Evolutionary conservation across 2,329 filamentous ascomycete species (phyloP).

Genomic region (Trichoderma sp.): DNA sequence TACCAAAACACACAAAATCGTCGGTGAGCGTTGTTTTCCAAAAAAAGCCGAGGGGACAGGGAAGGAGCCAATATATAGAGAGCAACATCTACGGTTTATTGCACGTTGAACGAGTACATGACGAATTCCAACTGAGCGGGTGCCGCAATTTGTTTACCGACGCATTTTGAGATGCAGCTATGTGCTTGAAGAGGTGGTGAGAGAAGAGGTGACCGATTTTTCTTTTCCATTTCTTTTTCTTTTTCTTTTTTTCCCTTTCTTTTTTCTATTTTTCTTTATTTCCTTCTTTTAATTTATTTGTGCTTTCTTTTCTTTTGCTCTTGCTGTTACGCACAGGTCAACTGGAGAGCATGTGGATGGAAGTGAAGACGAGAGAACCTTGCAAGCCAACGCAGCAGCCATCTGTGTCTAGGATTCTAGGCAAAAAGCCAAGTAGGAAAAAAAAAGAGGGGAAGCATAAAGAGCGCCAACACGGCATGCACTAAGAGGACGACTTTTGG

Average conservation of each 20-base stretch:
- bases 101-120: constrained; percentile 14
- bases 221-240: not conserved
- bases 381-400: not conserved
- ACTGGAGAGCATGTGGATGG: not conserved
- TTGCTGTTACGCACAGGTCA: not conserved
- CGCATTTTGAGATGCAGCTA: not conserved
- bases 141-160: not conserved
- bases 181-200: not conserved
- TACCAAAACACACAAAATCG: not conserved
- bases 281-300: not conserved
- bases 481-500: not conserved
- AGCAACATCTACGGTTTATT: constrained; percentile 17
- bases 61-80: constrained; percentile 4
- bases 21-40: not conserved
- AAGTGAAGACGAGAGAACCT: not conserved
- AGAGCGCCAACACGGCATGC: not conserved
- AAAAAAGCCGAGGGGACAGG: not conserved
- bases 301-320: not conserved
- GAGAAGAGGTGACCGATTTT: not conserved
- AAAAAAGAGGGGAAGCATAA: not conserved
- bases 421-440: not conserved
- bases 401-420: not conserved
- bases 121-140: constrained; percentile 8
- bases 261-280: not conserved
- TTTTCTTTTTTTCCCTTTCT: not conserved